Base-by-base conservation (phyloP, 345 rosid genomes). In the Balakata baccata region DNA sequence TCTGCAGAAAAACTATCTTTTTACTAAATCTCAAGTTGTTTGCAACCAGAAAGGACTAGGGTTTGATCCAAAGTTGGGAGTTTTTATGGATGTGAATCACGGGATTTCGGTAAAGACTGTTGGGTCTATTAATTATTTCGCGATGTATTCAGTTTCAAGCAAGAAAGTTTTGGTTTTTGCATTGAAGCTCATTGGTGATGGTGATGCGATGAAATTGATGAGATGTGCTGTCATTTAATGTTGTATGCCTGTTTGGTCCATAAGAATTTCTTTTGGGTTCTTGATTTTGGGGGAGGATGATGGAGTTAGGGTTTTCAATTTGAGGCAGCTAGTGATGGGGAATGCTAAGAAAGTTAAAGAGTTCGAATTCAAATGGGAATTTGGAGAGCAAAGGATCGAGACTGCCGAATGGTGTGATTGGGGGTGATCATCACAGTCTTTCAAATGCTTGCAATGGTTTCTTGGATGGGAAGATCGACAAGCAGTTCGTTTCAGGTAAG, bases 101-200 rank as follows among this genome's bases (percentile, higher is more conserved):
- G 96, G 92, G 74, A 83, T 86, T 69, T 84, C 89, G 17, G 63
- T 87, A 57, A 88, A 77, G 86, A 73, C 90, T 77, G 77, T 70
- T 82, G 96, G 92, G 68, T 90, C 98, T 56, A 78, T 84, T 66
- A 92, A 92, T 83, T 90, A 80, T 71, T 92, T 92, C 61, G 84
- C 80, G 20, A 66, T 92, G 83, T 78, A 89, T 77, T 90, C 88
- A 25, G 78, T 87, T 75, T 86, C 90, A 2, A 83, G 83, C 76
- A 82, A 85, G 23, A 92, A 84, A 77, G 76, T 90, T 68, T 75
- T 85, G 73, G 84, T 90, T 51, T 92, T 88, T 75, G 89, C 87
- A 39, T 83, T 87, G 34, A 89, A 84, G 80, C 69, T 74, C 16
- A 68, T 80, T 68, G 84, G 77, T 37, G 79, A 71, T 57, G 79